Base-by-base conservation (phyloP, 805 yeast species). In the Suhomyces sp. region DNA sequence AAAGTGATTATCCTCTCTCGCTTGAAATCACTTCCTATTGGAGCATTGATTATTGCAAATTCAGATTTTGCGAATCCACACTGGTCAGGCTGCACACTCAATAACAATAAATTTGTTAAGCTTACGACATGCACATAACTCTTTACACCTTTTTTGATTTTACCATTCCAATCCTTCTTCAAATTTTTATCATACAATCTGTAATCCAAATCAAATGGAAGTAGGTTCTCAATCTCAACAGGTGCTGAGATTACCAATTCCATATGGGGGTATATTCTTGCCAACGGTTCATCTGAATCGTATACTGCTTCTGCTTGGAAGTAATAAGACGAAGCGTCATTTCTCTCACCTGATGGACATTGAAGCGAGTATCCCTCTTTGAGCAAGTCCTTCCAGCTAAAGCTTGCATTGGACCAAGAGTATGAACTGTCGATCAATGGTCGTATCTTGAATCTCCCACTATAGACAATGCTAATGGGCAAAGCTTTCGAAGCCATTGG, bases 261-360 rank as follows among this genome's bases (percentile, higher is more conserved):
- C 88, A 93, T 79, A 60, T 89, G 94, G 0, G 99, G 99, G 61
- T 89, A 96, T 1, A 88, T 78, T 52, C 78, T 75, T 0, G 88
- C 79, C 22, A 91, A 70, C 0, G 90, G 91, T 56, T 89, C 96
- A n/a, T 79, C 75, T 15, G 71, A 65, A 56, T 87, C 83, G 65
- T 69, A 86, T 44, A 72, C 67, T 0, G 93, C 90, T 57, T 82
- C 86, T 0, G 86, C 87, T 57, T 87, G 93, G 69, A 88, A 86
- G 60, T 79, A 86, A 64, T 82, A 87, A 1, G 77, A 66, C 0
- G 82, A 73, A 53, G 62, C 71, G 21, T 75, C 81, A 0, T 66
- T 63, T 0, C 62, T 57, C 2, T 64, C 66, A 1, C 63, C 59
- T 0, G 84, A 72, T 0, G 76, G 71, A 63, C 98, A 94, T 39